A percentile compares a stretch with the other conserved stretches of the same genome.
phyloP scores from a whole-genome alignment of 2,329 filamentous ascomycete genomes.

The Triangularia verruculosa region DNA sequence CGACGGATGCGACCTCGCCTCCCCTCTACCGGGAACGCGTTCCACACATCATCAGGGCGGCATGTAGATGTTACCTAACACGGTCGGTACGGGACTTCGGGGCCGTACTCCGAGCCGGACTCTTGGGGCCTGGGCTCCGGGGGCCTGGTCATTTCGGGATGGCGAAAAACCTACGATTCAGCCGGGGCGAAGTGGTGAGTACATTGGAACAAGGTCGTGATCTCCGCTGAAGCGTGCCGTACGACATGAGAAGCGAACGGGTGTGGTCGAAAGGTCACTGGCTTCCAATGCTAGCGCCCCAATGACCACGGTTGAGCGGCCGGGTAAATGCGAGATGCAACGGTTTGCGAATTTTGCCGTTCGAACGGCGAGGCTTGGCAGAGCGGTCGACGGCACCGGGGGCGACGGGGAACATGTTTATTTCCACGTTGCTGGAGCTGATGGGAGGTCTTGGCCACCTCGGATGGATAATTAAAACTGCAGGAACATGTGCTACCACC shows the following conservation, averaged over 20 bases:
- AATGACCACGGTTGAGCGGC: conserved; percentile 2
- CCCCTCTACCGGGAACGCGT: conserved; percentile 4
- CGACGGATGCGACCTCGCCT: conserved; percentile 1
- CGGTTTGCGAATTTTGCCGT: conserved; percentile 8
- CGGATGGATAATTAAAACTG: conserved; percentile 1
- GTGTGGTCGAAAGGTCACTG: conserved; percentile 1
- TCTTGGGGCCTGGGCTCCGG: conserved; percentile 2
- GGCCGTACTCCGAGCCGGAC: conserved; percentile 16
- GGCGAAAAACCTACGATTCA: conserved; percentile 20
- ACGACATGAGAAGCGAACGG: not conserved
- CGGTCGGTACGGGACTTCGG: conserved; percentile 1
- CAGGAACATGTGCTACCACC: conserved; percentile 8
- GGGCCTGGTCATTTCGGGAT: conserved; percentile 15
- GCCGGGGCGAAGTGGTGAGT: conserved; percentile 8
- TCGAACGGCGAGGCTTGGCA: conserved; percentile 1
- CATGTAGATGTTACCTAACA: conserved; percentile 10
- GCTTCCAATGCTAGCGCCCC: conserved; percentile 2
- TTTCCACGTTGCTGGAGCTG: not conserved
- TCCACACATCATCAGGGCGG: not conserved
- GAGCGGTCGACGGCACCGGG: not conserved
- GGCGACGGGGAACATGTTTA: not conserved
- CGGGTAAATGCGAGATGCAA: conserved; percentile 10
- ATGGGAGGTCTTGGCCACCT: conserved; percentile 2
- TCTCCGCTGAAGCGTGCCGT: not conserved
- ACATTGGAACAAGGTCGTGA: not conserved